Conservation (phyloP, 108 stramenopile genomes). For the Cyclotella cryptica region DNA sequence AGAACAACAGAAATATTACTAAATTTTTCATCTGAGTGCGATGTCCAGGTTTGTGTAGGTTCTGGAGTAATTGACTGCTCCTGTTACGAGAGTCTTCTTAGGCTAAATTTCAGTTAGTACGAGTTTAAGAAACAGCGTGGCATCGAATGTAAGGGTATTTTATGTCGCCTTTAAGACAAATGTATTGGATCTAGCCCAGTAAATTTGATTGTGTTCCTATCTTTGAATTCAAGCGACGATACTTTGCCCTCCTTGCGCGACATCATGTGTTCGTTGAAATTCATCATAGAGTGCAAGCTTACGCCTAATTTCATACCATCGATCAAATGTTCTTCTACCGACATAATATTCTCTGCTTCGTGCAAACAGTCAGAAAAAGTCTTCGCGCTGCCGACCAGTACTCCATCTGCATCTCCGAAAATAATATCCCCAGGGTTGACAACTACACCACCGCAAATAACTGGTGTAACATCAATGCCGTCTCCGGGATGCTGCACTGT, state of each 20-base stretch:
- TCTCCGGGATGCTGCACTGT: conserved; percentile 55
- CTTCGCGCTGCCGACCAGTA: conserved; percentile 31
- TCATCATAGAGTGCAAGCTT: conserved; percentile 47
- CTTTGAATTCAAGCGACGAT: conserved; percentile 40
- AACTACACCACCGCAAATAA: conserved; percentile 56
- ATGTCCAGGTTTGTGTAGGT: not conserved
- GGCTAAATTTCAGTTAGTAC: too few relatives aligned
- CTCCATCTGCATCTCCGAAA: conserved; percentile 55
- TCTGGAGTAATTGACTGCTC: too few relatives aligned
- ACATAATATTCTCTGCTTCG: conserved; percentile 44
- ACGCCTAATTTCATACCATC: conserved; percentile 40
- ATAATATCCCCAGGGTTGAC: conserved; percentile 62
- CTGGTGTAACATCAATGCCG: conserved; percentile 36
- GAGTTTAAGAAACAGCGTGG: too few relatives aligned
- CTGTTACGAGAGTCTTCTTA: too few relatives aligned
- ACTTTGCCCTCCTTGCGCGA: conserved; percentile 40
- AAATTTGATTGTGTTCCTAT: conserved; percentile 37
- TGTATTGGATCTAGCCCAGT: conserved; percentile 20
- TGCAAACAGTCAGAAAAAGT: conserved; percentile 35
- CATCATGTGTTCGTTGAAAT: conserved; percentile 44
- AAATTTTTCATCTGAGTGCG: not conserved
- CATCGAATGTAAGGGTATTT: too few relatives aligned
- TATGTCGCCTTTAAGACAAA: not conserved
- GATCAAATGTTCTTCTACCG: conserved; percentile 38
- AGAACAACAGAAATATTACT: conserved; percentile 11